These are phyloP conservation scores for Aspergillus cejpii DNA, from an alignment of 2,329 filamentous ascomycete species.

Conservation along the genomic window DNA sequence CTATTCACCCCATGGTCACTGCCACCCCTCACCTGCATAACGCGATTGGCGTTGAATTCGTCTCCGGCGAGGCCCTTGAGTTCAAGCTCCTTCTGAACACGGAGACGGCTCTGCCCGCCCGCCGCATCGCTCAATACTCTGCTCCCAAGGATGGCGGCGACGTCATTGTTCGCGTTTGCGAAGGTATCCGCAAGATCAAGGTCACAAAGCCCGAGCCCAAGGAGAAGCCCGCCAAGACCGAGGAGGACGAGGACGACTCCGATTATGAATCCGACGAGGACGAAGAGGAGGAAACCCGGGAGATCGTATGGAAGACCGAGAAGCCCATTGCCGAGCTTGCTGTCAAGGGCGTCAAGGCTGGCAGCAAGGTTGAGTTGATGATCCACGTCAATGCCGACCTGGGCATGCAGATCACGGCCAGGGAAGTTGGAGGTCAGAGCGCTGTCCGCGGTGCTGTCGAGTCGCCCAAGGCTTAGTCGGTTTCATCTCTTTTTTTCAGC, in stretches of 20 bases:
- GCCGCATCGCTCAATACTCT: constrained; percentile 71
- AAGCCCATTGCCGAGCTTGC: constrained; percentile 76
- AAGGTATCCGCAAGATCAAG: constrained; percentile 87
- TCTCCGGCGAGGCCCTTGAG: constrained; percentile 54
- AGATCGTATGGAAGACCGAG: constrained; percentile 89
- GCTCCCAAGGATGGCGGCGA: constrained; percentile 76
- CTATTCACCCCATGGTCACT: constrained; percentile 88
- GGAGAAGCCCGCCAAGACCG: constrained; percentile 52
- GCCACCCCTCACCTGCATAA: constrained; percentile 85
- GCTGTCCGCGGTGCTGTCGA: constrained; percentile 63
- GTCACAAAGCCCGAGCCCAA: constrained; percentile 81
- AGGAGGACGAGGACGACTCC: constrained; percentile 54
- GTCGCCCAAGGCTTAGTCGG: constrained; percentile 30
- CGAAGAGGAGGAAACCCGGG: constrained; percentile 76
- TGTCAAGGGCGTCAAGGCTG: constrained; percentile 77
- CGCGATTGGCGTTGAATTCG: constrained; percentile 76
- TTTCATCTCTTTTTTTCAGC: constrained; percentile 6
- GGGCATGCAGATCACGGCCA: constrained; percentile 67
- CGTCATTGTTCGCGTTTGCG: constrained; percentile 78
- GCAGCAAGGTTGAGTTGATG: constrained; percentile 85
- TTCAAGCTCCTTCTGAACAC: constrained; percentile 77
- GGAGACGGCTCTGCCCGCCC: constrained; percentile 84
- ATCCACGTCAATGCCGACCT: constrained; percentile 80
- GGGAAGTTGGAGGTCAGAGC: constrained; percentile 81
- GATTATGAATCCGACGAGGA: constrained; percentile 56